Evolutionary conservation across 2,329 filamentous ascomycete genomes (phyloP).

Genomic region (Parascedosporium putredinis): DNA sequence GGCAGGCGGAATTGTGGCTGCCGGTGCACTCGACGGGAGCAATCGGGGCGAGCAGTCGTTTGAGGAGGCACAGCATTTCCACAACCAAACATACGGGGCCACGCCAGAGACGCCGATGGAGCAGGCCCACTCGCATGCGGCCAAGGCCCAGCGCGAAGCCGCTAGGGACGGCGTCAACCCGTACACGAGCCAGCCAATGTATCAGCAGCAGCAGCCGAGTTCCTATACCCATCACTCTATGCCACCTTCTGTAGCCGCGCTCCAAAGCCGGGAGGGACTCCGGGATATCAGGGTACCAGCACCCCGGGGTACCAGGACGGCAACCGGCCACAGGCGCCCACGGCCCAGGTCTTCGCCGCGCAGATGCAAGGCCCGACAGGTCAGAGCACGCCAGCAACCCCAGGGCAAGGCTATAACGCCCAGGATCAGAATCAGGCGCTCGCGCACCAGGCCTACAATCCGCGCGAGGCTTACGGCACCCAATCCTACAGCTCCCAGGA

Average conservation of each 20-base stretch:
- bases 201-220: background rate
- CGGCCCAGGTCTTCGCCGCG: background rate
- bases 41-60: background rate
- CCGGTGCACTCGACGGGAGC: background rate
- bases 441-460: background rate
- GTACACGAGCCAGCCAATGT: slow-evolving; percentile 36
- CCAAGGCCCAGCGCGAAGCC: slow-evolving; percentile 38
- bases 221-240: background rate
- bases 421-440: background rate
- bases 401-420: background rate
- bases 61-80: background rate
- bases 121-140: slow-evolving; percentile 38
- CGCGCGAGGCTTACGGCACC: background rate
- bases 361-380: background rate
- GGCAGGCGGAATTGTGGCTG: background rate
- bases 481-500: background rate
- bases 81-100: slow-evolving; percentile 31
- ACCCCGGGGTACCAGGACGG: too few relatives aligned
- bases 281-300: background rate
- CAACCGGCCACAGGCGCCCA: too few relatives aligned
- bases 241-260: background rate
- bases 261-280: background rate
- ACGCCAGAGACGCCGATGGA: slow-evolving; percentile 35
- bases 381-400: background rate
- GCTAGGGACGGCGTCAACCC: slow-evolving; percentile 47